Evolutionary conservation across 345 rosid species (phyloP).

Genomic region (Rhodamnia argentea): DNA sequence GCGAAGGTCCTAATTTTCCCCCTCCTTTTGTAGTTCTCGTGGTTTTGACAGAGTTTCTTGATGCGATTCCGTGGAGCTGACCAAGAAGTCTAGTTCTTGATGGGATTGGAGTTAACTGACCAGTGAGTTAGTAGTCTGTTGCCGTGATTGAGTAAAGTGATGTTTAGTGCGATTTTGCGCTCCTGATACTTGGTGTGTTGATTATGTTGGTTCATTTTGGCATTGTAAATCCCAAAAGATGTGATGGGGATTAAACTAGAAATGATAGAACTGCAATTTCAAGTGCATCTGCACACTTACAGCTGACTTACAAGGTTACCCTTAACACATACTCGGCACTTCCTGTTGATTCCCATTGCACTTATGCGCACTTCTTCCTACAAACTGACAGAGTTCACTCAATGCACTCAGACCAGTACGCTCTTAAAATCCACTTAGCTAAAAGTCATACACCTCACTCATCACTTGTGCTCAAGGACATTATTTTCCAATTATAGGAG

Average conservation of each 20-base stretch:
- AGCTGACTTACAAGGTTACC: not conserved
- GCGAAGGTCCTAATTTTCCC: not conserved
- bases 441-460: not conserved
- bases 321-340: not conserved
- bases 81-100: not conserved
- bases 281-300: not conserved
- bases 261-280: not conserved
- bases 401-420: not conserved
- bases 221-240: not conserved
- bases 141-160: not conserved
- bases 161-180: not conserved
- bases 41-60: not conserved
- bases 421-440: not conserved
- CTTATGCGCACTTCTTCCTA: not conserved
- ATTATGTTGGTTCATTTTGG: not conserved
- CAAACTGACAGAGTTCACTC: not conserved
- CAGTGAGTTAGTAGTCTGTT: not conserved
- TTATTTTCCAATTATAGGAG: not conserved
- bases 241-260: not conserved
- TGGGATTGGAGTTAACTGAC: not conserved
- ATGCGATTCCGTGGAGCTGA: not conserved
- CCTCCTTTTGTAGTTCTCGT: not conserved
- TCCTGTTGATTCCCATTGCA: not conserved
- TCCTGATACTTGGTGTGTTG: not conserved
- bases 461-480: not conserved